A percentile compares a stretch with the other conserved stretches of the same genome.
Conservation (phyloP, 768 basidiomycete species). For the Tulasnella sp. region DNA sequence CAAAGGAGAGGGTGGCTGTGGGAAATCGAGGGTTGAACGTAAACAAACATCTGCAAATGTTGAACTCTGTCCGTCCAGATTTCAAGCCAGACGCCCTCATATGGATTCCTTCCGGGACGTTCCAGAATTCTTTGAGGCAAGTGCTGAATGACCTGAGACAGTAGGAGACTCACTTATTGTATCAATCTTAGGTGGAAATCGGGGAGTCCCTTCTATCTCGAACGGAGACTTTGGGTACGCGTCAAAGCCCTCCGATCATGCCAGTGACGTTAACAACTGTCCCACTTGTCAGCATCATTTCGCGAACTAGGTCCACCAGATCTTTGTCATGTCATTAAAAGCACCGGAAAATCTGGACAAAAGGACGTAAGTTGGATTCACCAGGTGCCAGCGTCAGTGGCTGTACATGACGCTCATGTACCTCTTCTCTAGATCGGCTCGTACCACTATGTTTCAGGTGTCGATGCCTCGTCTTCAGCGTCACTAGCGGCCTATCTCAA, state of each 20-base stretch:
- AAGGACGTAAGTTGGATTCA: conserved; percentile 58
- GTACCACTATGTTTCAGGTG: conserved; percentile 97
- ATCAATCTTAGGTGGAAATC: conserved; percentile 54
- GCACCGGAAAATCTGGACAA: conserved; percentile 66
- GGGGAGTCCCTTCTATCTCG: conserved; percentile 82
- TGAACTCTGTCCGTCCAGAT: background rate
- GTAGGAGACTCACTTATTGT: background rate
- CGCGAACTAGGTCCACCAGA: conserved; percentile 97
- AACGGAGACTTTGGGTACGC: conserved; percentile 82
- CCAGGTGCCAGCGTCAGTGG: background rate
- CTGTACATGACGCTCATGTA: background rate
- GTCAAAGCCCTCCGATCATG: conserved; percentile 15
- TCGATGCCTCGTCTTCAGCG: conserved; percentile 95
- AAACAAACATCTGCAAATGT: background rate
- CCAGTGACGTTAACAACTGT: background rate
- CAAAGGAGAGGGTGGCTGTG: background rate
- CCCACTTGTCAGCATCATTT: conserved; percentile 61
- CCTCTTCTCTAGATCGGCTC: conserved; percentile 59
- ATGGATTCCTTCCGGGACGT: conserved; percentile 53
- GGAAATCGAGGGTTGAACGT: background rate
- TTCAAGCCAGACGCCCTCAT: background rate
- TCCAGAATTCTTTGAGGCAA: conserved; percentile 92
- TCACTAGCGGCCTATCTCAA: conserved; percentile 98
- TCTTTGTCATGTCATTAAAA: conserved; percentile 91
- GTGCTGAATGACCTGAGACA: conserved; percentile 14